A percentile compares a stretch with the other conserved stretches of the same genome.
Evolutionary conservation across 2,329 filamentous ascomycete genomes (phyloP).

Genomic region (Neoascochyta sp.): DNA sequence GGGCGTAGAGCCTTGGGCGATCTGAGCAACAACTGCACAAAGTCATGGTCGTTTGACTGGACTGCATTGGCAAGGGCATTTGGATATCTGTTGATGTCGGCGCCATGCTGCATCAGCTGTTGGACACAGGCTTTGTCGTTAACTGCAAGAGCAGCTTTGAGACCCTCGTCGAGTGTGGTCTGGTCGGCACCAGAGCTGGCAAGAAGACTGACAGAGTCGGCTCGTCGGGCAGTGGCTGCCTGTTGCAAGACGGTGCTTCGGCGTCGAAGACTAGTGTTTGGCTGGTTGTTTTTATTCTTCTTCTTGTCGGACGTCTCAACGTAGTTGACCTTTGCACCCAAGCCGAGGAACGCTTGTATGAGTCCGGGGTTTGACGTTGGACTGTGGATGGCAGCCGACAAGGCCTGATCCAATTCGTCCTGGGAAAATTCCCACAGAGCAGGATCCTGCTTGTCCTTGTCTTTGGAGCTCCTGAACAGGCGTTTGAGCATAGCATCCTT

Average conservation of each 20-base stretch:
- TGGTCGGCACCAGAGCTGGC: slow-evolving; percentile 36
- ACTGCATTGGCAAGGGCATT: slow-evolving; percentile 31
- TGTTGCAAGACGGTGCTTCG: slow-evolving; percentile 37
- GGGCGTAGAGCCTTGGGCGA: slow-evolving; percentile 31
- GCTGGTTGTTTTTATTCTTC: slow-evolving; percentile 17
- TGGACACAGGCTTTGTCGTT: slow-evolving; percentile 33
- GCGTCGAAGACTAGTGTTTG: slow-evolving; percentile 21
- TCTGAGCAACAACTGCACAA: slow-evolving; percentile 28
- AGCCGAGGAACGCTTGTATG: slow-evolving; percentile 31
- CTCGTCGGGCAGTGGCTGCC: slow-evolving; percentile 28
- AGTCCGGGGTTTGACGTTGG: slow-evolving; percentile 29
- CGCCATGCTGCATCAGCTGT: slow-evolving; percentile 34
- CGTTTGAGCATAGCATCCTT: slow-evolving; percentile 32
- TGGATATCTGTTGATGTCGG: slow-evolving; percentile 31
- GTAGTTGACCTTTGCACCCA: slow-evolving; percentile 36
- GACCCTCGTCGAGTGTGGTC: slow-evolving; percentile 31
- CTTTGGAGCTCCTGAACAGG: slow-evolving; percentile 36
- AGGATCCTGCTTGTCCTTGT: slow-evolving; percentile 31
- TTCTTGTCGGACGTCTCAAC: slow-evolving; percentile 18
- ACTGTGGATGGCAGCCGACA: slow-evolving; percentile 32
- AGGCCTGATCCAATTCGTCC: slow-evolving; percentile 34
- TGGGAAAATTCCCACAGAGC: slow-evolving; percentile 30
- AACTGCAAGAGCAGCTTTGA: slow-evolving; percentile 30
- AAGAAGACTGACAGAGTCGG: slow-evolving; percentile 30
- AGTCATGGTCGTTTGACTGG: slow-evolving; percentile 28